Conservation (phyloP, 1,284 basidiomycete genomes). For the Mycena sp. region DNA sequence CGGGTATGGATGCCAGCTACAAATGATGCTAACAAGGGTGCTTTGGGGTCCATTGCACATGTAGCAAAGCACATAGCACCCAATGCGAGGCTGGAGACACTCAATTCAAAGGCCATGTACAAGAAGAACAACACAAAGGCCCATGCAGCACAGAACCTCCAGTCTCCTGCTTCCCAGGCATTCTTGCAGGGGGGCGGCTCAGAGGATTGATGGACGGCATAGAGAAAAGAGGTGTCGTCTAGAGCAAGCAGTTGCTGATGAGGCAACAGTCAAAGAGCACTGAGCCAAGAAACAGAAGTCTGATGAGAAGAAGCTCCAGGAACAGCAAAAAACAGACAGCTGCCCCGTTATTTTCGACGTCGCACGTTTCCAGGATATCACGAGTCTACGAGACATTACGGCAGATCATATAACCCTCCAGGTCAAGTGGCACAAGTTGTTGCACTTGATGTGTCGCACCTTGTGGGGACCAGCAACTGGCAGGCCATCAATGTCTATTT, state of each 20-base stretch:
- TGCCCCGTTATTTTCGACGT: no score
- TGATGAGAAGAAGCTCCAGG: background rate
- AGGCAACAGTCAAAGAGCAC: background rate
- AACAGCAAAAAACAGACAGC: no score
- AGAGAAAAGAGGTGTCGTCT: background rate
- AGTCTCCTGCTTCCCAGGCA: no score
- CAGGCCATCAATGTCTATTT: no score
- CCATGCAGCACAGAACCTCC: background rate
- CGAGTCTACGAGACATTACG: no score
- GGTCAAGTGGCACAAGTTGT: no score
- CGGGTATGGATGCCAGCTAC: constrained; percentile 43
- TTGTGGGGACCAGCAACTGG: no score
- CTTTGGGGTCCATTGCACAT: no score
- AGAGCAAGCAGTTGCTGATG: background rate
- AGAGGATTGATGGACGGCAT: background rate
- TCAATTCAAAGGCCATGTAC: background rate
- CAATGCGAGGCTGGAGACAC: background rate
- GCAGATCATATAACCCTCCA: no score
- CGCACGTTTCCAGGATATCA: no score
- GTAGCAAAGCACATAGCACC: background rate
- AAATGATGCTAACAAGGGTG: no score
- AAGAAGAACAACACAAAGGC: background rate
- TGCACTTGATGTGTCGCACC: no score
- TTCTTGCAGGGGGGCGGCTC: background rate
- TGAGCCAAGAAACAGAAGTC: background rate